Evolutionary conservation across 345 rosid genomes (phyloP).

Genomic region (Aegle marmelos): DNA sequence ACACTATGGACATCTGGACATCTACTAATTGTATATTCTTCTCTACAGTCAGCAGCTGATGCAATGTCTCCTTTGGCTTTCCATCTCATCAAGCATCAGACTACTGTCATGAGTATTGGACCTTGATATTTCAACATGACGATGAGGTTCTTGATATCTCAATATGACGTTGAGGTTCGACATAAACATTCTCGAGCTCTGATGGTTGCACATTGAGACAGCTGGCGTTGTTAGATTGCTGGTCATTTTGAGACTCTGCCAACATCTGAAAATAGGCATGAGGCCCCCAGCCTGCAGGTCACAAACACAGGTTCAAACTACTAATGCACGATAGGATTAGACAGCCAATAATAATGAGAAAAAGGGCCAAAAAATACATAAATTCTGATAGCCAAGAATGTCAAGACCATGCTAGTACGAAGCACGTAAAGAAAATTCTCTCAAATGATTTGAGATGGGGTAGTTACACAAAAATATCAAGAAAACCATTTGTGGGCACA

Average conservation of each 20-base stretch:
- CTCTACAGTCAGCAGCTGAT: background rate
- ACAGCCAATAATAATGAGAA: background rate
- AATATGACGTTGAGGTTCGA: conserved; percentile 40
- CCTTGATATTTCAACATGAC: conserved; percentile 30
- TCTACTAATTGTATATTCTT: background rate
- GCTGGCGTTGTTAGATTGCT: conserved; percentile 29
- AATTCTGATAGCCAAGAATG: background rate
- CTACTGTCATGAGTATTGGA: conserved; percentile 32
- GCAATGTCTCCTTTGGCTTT: conserved; percentile 19
- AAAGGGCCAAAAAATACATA: background rate
- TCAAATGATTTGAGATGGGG: background rate
- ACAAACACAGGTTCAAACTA: background rate
- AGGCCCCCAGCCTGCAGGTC: conserved; percentile 90
- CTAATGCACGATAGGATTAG: background rate
- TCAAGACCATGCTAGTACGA: background rate
- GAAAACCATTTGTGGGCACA: background rate
- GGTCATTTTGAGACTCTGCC: conserved; percentile 50
- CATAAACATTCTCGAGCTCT: conserved; percentile 48
- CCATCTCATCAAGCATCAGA: conserved; percentile 35
- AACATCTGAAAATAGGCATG: conserved; percentile 91
- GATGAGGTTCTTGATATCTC: conserved; percentile 45
- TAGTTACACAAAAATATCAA: background rate
- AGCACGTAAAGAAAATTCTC: background rate
- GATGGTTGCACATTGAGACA: conserved; percentile 32
- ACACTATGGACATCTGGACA: background rate